These are phyloP conservation scores for Zoysia pacifica DNA, from an alignment of 176 grass and related monocot species.

Conservation along the genomic window DNA sequence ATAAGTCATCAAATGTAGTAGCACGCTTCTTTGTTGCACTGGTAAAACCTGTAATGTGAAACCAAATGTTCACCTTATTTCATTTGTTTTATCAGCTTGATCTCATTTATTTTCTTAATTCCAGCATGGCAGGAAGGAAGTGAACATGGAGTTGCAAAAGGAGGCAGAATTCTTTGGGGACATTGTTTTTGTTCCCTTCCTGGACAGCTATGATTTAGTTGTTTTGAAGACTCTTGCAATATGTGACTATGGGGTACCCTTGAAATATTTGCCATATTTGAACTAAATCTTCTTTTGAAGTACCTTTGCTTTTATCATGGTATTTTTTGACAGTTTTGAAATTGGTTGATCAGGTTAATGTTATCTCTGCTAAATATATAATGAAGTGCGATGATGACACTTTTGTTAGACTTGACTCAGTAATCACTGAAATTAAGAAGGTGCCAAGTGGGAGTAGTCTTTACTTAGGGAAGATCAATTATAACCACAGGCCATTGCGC, in stretches of 20 bases:
- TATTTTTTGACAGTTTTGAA: conserved; percentile 21
- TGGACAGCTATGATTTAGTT: conserved; percentile 81
- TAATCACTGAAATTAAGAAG: conserved; percentile 65
- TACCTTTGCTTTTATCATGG: not conserved
- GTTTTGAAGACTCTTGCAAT: conserved; percentile 91
- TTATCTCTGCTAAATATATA: conserved; percentile 63
- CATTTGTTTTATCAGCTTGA: not conserved
- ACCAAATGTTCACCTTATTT: not conserved
- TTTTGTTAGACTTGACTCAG: conserved; percentile 68
- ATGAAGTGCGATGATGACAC: conserved; percentile 94
- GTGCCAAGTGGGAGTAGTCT: conserved; percentile 65
- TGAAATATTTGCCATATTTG: not conserved
- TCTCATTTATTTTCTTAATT: conserved; percentile 26
- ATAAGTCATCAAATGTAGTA: conserved; percentile 56
- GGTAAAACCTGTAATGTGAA: conserved; percentile 49
- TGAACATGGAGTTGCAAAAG: conserved; percentile 68
- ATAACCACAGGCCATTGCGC: conserved; percentile 67
- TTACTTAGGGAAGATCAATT: conserved; percentile 80
- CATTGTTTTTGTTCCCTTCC: conserved; percentile 80
- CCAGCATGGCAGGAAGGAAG: conserved; percentile 74
- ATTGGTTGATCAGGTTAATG: conserved; percentile 56
- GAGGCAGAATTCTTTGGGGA: conserved; percentile 86
- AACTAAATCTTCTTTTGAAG: conserved; percentile 20
- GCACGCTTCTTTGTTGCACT: conserved; percentile 77
- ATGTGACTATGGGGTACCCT: conserved; percentile 75